These are phyloP conservation scores for Lepidium africanum DNA, from an alignment of 345 rosid genomes.

Conservation along the genomic window DNA sequence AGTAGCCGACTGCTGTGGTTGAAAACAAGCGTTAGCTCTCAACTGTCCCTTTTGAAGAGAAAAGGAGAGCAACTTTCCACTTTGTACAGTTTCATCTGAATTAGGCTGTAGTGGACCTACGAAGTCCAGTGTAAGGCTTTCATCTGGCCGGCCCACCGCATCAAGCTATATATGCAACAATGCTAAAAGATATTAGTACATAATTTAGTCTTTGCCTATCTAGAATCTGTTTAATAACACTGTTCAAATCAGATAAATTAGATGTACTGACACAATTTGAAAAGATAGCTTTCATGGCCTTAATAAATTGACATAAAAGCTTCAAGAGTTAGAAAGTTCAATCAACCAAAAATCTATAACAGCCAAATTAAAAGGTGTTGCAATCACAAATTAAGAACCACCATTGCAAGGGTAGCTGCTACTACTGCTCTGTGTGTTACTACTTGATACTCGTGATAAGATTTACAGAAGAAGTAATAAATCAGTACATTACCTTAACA, in stretches of 20 bases:
- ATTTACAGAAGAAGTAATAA: neutral
- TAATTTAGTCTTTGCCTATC: neutral
- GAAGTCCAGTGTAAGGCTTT: constrained; percentile 76
- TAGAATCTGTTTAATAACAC: neutral
- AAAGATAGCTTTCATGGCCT: neutral
- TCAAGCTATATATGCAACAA: constrained; percentile 59
- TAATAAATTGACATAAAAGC: neutral
- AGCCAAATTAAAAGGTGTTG: neutral
- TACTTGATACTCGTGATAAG: neutral
- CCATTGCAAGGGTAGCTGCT: neutral
- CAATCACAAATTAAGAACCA: neutral
- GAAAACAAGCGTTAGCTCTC: constrained; percentile 66
- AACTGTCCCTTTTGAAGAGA: constrained; percentile 90
- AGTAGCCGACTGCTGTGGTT: constrained; percentile 72
- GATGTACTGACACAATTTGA: neutral
- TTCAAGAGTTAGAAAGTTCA: neutral
- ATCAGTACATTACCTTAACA: constrained; percentile 55
- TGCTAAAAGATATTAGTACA: neutral
- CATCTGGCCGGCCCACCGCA: constrained; percentile 86
- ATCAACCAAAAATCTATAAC: neutral
- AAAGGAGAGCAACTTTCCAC: constrained; percentile 67
- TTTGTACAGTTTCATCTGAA: constrained; percentile 48
- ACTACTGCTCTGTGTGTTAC: constrained; percentile 9
- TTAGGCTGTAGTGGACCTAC: constrained; percentile 53
- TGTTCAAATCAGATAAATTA: constrained; percentile 4